Percentiles rank a stretch among this genome's conserved stretches.
Conservation (phyloP, 2,329 filamentous ascomycete genomes). For the Phoma sp. region DNA sequence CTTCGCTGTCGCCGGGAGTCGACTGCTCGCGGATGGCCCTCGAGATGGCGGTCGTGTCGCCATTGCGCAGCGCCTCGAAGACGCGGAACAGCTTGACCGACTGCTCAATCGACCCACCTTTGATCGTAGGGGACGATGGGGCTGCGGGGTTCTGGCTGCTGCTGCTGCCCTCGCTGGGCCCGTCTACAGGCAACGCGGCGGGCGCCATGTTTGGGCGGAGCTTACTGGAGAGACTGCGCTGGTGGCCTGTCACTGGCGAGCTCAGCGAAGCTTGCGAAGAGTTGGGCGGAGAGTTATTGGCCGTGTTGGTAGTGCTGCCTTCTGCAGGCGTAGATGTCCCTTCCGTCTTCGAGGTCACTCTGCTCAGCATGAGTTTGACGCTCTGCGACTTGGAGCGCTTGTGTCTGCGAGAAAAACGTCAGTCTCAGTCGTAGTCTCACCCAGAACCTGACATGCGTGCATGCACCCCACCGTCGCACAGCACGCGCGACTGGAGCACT, state of each 20-base stretch:
- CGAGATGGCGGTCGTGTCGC: conserved; percentile 88
- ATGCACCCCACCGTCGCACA: conserved; percentile 12
- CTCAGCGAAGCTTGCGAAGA: conserved; percentile 34
- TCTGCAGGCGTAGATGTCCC: conserved; percentile 28
- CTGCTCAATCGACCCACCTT: conserved; percentile 73
- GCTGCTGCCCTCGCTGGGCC: conserved; percentile 13
- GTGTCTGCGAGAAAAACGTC: conserved; percentile 37
- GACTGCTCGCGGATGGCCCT: conserved; percentile 76
- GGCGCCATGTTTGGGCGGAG: conserved; percentile 38
- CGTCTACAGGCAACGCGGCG: conserved; percentile 31
- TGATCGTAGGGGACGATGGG: conserved; percentile 38
- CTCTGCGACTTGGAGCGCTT: conserved; percentile 51
- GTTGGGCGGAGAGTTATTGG: conserved; percentile 24
- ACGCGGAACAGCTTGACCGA: conserved; percentile 93
- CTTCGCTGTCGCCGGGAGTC: conserved; percentile 55
- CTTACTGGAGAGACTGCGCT: conserved; percentile 37
- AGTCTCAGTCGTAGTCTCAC: conserved; percentile 12
- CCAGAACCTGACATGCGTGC: conserved; percentile 13
- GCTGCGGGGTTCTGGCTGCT: conserved; percentile 21
- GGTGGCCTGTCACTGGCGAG: conserved; percentile 33
- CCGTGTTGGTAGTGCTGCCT: conserved; percentile 18
- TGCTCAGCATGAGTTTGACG: conserved; percentile 47
- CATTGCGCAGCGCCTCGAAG: conserved; percentile 88
- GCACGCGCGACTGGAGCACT: conserved; percentile 26
- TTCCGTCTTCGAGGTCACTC: conserved; percentile 44